Evolutionary conservation across 2,329 filamentous ascomycete species (phyloP), one percentile per base, ranked within the genome.

Genomic region (Dothidotthia symphoricarpi): DNA sequence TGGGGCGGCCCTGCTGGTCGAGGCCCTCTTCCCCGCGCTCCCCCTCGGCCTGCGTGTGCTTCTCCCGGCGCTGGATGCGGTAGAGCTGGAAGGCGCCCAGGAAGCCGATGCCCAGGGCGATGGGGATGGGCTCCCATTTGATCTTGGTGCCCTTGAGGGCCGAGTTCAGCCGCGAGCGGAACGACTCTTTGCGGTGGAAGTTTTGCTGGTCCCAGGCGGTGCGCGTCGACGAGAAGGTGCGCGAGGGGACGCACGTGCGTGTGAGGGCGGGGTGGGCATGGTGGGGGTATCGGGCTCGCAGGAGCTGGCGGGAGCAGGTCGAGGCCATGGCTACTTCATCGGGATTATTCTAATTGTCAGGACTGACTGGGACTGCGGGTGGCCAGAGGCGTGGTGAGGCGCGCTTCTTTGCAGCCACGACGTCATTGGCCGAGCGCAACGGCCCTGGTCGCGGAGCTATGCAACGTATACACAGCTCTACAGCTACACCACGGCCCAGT

Each of bases 81-180:
- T 91, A 93, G 64, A 94, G 83, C 57, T 95, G 89, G 34, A 90
- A 76, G 34, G 86, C 73, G 16, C 88, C 90, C 7, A 96, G 75
- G 58, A 95, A 89, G 40, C 80, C 87, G 57, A 95, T 83, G 43
- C 90, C 90, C 15, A 95, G 75, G 16, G 85, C 87, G 38, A 95
- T 80, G 15, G 90, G 90, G 53, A 96, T 95, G 31, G 86, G 87
- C 67, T 89, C 88, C 90, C 90, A 96, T 72, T 86, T 81, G 45
- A 93, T 76, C 66, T 78, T 83, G 24, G 83, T 86, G 26, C 76
- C 74, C 26, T 74, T 70, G 51, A 83, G 73, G 25, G 82, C 81
- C 35, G 73, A 73, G 26, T 77, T 70, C 34, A 83, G 66, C 47
- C 80, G 69, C 25, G 76, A 74, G 38, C 73, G 59, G 56, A 82